Base-by-base conservation (phyloP, 164 flowering plant species). In the Stephania yunnanensis region DNA sequence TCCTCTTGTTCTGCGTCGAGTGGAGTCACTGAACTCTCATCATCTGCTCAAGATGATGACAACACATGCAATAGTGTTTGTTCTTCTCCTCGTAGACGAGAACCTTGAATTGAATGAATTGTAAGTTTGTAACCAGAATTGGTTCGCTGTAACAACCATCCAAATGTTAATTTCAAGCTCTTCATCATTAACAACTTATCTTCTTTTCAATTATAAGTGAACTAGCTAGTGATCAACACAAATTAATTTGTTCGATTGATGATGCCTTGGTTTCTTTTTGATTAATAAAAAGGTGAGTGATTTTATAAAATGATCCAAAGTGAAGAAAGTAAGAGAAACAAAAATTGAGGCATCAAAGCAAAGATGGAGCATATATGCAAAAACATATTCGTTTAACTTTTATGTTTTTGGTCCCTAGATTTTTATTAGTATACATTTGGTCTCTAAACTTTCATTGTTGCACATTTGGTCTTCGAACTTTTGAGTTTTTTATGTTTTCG, bases 1-100 rank as follows among this genome's bases (percentile, higher is more conserved):
- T 70, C 75, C 50, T 77, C 85, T 11, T 76, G 75, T 75, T 86
- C 85, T 5, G 79, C 77, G 46, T 80, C 82, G 3, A 83, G 86
- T 69, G 76, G 58, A 30, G 77, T 85, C 71, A 84, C 82, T 17
- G 86, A 83, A 78, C 78, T 79, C 6, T 77, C 84, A 70, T 77
- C 84, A 70, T 84, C 87, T 10, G 66, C 68, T 46, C 80, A 17
- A 72, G 52, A 80, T 75, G 87, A 81, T 58, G 79, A 72, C 77
- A 78, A 75, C 68, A 73, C 70, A 31, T 76, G 65, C 20, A 52
- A 53, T 76, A 76, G 76, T 75, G 30, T 63, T 46, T 65, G 68
- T 75, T 71, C 78, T 10, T 63, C 58, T 72, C 36, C 75, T 66
- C 46, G 68, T 55, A 58, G 71, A 44, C 72, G 75, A 79, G 65